phyloP scores from a whole-genome alignment of 345 rosid species.

The Salix dunnii region DNA sequence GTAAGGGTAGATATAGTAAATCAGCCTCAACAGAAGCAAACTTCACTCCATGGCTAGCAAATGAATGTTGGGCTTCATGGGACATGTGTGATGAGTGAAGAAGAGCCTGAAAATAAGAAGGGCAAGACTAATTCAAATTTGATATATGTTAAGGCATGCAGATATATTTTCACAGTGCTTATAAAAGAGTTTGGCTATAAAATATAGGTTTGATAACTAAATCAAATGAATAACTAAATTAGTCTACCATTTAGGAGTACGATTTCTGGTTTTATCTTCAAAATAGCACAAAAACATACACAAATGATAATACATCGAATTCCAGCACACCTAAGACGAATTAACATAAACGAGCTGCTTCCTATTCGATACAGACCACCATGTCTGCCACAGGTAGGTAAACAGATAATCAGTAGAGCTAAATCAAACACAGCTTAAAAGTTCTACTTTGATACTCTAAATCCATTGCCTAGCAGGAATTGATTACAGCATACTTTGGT shows the following conservation, averaged over 20 bases:
- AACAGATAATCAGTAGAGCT: not conserved
- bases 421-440: too few relatives aligned
- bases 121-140: not conserved
- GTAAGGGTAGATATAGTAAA: conserved; percentile 79
- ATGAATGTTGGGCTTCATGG: conserved; percentile 88
- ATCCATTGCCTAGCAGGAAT: not conserved
- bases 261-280: not conserved
- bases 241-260: not conserved
- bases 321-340: too few relatives aligned
- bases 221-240: not conserved
- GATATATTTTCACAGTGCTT: not conserved
- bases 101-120: conserved; percentile 57
- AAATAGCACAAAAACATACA: not conserved
- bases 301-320: not conserved
- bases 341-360: not conserved
- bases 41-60: conserved; percentile 83
- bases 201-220: not conserved
- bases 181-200: not conserved
- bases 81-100: conserved; percentile 99
- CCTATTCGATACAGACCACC: not conserved
- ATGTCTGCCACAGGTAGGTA: not conserved
- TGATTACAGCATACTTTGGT: not conserved
- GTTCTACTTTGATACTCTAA: not conserved
- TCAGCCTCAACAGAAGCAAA: conserved; percentile 81
- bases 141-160: conserved; percentile 5